phyloP scores from a whole-genome alignment of 2,329 filamentous ascomycete genomes.

The Colletotrichum sp. region DNA sequence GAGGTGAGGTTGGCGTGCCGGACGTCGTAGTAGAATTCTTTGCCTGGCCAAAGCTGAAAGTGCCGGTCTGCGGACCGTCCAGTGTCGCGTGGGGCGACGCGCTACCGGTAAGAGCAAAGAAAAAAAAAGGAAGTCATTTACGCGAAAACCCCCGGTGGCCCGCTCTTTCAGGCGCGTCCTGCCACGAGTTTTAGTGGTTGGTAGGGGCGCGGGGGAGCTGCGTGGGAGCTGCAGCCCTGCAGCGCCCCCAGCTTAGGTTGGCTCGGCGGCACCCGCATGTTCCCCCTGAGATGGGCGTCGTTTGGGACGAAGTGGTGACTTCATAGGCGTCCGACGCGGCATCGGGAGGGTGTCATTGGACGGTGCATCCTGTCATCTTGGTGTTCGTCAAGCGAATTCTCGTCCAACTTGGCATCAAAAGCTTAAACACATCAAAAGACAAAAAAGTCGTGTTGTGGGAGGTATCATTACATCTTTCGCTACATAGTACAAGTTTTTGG shows the following conservation, averaged over 20 bases:
- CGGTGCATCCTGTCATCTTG: background rate
- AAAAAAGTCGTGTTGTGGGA: background rate
- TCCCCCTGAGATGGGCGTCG: background rate
- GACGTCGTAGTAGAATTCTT: slow-evolving; percentile 5
- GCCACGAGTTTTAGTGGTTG: slow-evolving; percentile 1
- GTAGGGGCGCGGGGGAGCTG: background rate
- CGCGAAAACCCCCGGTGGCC: background rate
- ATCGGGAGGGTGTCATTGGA: background rate
- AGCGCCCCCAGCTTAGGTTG: background rate
- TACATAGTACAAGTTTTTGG: slow-evolving; percentile 11
- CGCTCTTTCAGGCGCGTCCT: slow-evolving; percentile 9
- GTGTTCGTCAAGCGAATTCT: background rate
- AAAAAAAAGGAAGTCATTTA: background rate
- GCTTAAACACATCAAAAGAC: background rate
- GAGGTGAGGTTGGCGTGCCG: background rate
- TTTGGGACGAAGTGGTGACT: slow-evolving; percentile 1
- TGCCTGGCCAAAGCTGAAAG: background rate
- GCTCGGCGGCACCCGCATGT: background rate
- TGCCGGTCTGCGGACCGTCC: slow-evolving; percentile 9
- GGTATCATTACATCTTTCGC: slow-evolving; percentile 17
- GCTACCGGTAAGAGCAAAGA: background rate
- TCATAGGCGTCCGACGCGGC: background rate
- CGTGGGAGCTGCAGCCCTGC: slow-evolving; percentile 14
- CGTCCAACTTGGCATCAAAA: background rate
- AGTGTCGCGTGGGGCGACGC: slow-evolving; percentile 8